phyloP scores from a whole-genome alignment of 176 grass and related monocot genomes.

The Oryza officinalis region DNA sequence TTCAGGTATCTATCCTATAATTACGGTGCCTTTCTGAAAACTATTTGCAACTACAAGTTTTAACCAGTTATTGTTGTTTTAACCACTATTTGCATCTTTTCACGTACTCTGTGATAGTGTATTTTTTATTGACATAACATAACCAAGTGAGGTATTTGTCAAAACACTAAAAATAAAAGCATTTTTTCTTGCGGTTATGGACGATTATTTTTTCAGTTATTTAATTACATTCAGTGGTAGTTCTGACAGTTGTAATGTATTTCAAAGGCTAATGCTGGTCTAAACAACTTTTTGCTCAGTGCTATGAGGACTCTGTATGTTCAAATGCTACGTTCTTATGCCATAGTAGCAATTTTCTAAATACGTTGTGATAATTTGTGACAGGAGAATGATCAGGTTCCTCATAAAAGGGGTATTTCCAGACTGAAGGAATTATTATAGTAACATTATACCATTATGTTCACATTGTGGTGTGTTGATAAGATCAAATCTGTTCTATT shows the following conservation, averaged over 20 bases:
- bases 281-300: neutral
- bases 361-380: neutral
- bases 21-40: neutral
- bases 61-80: neutral
- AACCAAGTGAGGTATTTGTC: neutral
- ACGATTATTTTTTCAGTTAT: neutral
- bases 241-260: neutral
- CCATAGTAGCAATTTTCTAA: neutral
- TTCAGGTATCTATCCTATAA: constrained; percentile 55
- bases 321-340: neutral
- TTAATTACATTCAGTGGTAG: neutral
- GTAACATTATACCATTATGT: neutral
- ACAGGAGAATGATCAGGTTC: neutral
- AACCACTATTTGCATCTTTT: neutral
- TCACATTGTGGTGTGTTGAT: neutral
- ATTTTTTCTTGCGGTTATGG: neutral
- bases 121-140: neutral
- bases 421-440: neutral
- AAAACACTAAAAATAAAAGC: neutral
- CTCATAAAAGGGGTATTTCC: neutral
- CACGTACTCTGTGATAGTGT: neutral
- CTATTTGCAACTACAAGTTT: neutral
- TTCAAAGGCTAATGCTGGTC: neutral
- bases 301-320: neutral
- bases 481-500: neutral